Percentiles rank a stretch among this genome's conserved stretches.
phyloP scores from a whole-genome alignment of 2,329 filamentous ascomycete genomes.

The Fusarium humuli region DNA sequence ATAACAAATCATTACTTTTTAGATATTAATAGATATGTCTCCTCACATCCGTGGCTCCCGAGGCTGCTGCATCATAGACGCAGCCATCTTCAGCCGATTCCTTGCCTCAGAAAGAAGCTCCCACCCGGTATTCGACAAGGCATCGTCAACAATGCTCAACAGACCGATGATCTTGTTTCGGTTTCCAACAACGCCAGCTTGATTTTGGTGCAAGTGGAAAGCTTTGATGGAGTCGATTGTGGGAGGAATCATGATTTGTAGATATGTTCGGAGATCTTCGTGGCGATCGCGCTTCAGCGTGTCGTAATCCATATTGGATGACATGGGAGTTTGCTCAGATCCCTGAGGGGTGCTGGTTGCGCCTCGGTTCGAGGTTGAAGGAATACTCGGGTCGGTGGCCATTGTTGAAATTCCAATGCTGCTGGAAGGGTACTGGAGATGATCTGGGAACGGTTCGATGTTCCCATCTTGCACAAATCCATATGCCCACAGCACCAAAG shows the following conservation, averaged over 20 bases:
- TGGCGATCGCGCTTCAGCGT: constrained; percentile 40
- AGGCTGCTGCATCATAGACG: constrained; percentile 45
- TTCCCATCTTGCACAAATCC: constrained; percentile 46
- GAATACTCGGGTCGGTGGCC: constrained; percentile 35
- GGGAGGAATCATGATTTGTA: constrained; percentile 47
- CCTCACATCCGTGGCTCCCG: constrained; percentile 37
- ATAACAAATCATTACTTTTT: constrained; percentile 7
- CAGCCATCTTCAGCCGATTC: constrained; percentile 44
- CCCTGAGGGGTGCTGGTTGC: constrained; percentile 32
- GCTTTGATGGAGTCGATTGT: constrained; percentile 47
- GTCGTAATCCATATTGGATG: constrained; percentile 38
- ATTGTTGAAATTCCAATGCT: constrained; percentile 23
- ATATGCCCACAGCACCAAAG: constrained; percentile 46
- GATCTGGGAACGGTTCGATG: constrained; percentile 45
- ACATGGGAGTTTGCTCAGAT: constrained; percentile 33
- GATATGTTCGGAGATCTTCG: constrained; percentile 45
- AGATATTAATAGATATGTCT: not conserved
- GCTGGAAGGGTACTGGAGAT: constrained; percentile 41
- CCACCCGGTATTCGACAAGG: constrained; percentile 43
- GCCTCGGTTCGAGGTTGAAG: constrained; percentile 32
- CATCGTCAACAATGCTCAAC: constrained; percentile 44
- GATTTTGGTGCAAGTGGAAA: constrained; percentile 47
- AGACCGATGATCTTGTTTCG: constrained; percentile 45
- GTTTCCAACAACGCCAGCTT: constrained; percentile 45
- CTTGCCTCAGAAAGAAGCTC: constrained; percentile 45